Evolutionary conservation across 106 monocot genomes (phyloP).

Genomic region (Ottelia alismoides): DNA sequence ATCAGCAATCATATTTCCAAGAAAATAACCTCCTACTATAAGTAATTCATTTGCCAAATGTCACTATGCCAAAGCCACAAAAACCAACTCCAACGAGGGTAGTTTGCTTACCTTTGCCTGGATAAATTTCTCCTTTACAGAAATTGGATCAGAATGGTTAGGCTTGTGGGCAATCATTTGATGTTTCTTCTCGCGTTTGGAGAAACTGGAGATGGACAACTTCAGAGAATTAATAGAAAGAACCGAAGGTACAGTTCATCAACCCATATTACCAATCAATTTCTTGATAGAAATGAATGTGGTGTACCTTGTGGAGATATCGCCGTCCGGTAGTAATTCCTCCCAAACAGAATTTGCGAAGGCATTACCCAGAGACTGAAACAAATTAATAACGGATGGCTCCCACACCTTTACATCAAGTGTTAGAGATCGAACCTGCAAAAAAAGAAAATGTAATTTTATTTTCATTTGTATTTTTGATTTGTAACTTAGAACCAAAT

Average conservation of each 20-base stretch:
- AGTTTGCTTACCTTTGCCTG: constrained; percentile 98
- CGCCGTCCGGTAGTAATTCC: constrained; percentile 46
- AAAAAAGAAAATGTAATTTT: not conserved
- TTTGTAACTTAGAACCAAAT: too few species aligned
- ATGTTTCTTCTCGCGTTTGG: constrained; percentile 23
- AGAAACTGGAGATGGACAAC: constrained; percentile 21
- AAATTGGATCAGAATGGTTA: constrained; percentile 63
- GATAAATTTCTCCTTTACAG: constrained; percentile 97
- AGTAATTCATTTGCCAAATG: too few species aligned
- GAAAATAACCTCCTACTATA: too few species aligned
- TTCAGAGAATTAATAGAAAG: constrained; percentile 5
- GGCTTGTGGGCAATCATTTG: constrained; percentile 47
- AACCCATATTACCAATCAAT: not conserved
- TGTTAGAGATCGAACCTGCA: constrained; percentile 87
- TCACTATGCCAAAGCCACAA: too few species aligned
- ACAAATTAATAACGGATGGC: constrained; percentile 91
- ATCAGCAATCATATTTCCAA: too few species aligned
- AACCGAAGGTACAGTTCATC: not conserved
- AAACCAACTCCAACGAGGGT: too few species aligned
- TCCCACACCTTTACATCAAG: constrained; percentile 98
- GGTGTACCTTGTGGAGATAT: constrained; percentile 35
- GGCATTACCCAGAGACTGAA: constrained; percentile 81
- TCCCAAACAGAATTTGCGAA: constrained; percentile 93
- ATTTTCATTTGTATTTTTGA: not conserved
- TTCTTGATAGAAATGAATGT: not conserved